Evolutionary conservation across 768 basidiomycete genomes (phyloP).

Genomic region (Roridomyces roridus): DNA sequence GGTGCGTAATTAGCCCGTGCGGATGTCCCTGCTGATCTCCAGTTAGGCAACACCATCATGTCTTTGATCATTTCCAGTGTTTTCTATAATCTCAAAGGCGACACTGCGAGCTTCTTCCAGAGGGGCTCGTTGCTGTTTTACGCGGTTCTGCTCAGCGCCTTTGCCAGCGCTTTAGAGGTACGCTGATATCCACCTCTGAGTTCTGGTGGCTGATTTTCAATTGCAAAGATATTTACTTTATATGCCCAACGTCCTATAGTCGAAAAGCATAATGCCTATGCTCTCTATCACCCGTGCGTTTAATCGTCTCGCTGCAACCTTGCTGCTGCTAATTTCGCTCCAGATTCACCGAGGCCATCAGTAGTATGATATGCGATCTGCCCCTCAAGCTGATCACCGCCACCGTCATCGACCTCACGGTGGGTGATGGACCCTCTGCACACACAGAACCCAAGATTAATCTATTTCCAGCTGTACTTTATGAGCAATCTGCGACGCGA

Average conservation of each 20-base stretch:
- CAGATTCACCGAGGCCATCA: conserved; percentile 41
- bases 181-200: background rate
- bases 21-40: background rate
- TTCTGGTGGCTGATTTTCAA: background rate
- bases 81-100: conserved; percentile 45
- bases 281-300: conserved; percentile 43
- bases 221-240: conserved; percentile 32
- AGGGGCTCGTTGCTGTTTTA: conserved; percentile 51
- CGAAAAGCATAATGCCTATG: conserved; percentile 47
- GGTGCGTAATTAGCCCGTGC: background rate
- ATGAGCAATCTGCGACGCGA: conserved; percentile 45
- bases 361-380: conserved; percentile 44
- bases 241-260: conserved; percentile 42
- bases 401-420: conserved; percentile 37
- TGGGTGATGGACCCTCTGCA: too few relatives aligned
- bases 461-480: conserved; percentile 38
- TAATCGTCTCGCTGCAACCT: too few relatives aligned
- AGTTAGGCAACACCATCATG: conserved; percentile 29
- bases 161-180: conserved; percentile 39
- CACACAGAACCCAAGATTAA: too few relatives aligned
- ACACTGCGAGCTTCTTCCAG: conserved; percentile 48
- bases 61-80: conserved; percentile 35
- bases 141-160: conserved; percentile 44
- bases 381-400: conserved; percentile 35
- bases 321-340: background rate